A percentile compares a stretch with the other conserved stretches of the same genome.
These are phyloP conservation scores for Pyrenophora teres DNA, from an alignment of 2,329 filamentous ascomycete genomes.

Conservation along the genomic window DNA sequence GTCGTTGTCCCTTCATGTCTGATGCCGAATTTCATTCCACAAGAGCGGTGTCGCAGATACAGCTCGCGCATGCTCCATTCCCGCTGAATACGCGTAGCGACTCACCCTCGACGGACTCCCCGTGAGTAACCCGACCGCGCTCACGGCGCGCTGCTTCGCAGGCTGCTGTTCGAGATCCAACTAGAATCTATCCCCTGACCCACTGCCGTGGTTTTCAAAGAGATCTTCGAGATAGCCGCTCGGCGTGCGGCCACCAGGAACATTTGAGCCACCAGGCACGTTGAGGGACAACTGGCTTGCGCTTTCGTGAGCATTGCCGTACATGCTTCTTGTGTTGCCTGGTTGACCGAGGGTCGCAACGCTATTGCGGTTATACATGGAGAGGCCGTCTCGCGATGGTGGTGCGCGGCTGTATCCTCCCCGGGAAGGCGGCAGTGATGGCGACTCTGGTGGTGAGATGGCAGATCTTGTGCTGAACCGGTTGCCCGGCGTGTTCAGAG, in stretches of 20 bases:
- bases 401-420: slow-evolving; percentile 42
- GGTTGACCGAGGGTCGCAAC: slow-evolving; percentile 41
- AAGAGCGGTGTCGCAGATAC: background rate
- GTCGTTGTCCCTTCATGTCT: background rate
- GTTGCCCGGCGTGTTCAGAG: slow-evolving; percentile 37
- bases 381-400: slow-evolving; percentile 38
- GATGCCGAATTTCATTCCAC: background rate
- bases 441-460: slow-evolving; percentile 43
- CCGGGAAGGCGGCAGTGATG: slow-evolving; percentile 43
- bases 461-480: slow-evolving; percentile 42
- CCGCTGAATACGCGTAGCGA: background rate
- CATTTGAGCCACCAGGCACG: slow-evolving; percentile 53
- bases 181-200: slow-evolving; percentile 41
- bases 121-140: background rate
- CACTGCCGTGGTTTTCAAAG: slow-evolving; percentile 71
- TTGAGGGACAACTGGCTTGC: slow-evolving; percentile 69
- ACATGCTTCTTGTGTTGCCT: slow-evolving; percentile 40
- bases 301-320: slow-evolving; percentile 50
- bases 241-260: slow-evolving; percentile 72
- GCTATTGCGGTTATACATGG: slow-evolving; percentile 46
- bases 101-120: background rate
- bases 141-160: slow-evolving; percentile 7
- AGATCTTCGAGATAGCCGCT: slow-evolving; percentile 91
- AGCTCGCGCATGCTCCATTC: background rate
- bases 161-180: slow-evolving; percentile 22